Evolutionary conservation across 2,329 filamentous ascomycete genomes (phyloP).

Genomic region (Fusarium tanahbumbuense): DNA sequence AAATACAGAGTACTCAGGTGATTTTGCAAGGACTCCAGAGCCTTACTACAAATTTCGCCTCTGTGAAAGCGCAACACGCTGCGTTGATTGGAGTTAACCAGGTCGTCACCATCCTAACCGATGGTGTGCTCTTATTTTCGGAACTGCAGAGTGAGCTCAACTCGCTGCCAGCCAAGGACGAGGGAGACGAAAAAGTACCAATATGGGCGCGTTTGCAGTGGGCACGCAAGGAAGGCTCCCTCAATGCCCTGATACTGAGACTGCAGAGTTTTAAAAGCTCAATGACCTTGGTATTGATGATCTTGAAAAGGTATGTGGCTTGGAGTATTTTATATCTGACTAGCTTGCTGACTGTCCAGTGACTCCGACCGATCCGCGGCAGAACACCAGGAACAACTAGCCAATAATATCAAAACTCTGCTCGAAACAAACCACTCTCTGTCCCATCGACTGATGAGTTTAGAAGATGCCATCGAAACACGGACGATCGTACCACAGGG

Average conservation of each 20-base stretch:
- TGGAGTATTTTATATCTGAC: rapidly evolving
- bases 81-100: neutral
- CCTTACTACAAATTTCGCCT: neutral
- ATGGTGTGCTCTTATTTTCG: conserved; percentile 19
- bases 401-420: neutral
- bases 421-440: neutral
- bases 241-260: rapidly evolving
- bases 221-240: neutral
- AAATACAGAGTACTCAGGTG: conserved; percentile 15
- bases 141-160: conserved; percentile 13
- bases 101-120: conserved; percentile 3
- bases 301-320: neutral
- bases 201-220: neutral
- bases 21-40: conserved; percentile 15
- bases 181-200: neutral
- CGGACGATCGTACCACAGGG: neutral
- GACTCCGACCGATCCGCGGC: neutral
- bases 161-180: neutral
- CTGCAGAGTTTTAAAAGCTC: conserved; percentile 9
- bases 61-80: neutral
- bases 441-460: neutral
- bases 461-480: conserved; percentile 2
- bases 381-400: neutral
- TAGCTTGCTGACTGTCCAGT: neutral
- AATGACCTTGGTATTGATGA: conserved; percentile 8